Base-by-base conservation (phyloP, 768 basidiomycete genomes). In the Kwoniella sp. region DNA sequence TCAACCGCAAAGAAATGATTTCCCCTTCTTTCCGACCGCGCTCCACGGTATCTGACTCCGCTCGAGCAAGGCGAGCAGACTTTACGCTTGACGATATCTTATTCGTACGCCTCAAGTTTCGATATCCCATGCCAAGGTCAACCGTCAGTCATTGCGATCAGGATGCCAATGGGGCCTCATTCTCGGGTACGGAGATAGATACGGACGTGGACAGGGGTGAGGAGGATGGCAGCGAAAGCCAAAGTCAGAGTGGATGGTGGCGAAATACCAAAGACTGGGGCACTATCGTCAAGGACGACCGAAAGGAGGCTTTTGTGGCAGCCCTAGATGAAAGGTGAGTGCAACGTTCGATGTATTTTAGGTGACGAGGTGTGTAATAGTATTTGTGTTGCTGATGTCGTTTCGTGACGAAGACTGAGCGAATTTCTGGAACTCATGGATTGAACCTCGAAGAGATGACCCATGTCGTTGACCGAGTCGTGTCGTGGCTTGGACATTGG, bases 241-340 rank as follows among this genome's bases (percentile, higher is more conserved):
- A 45, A 3, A 45, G 17, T 13, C 30, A 56, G n/a, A 37, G 17
- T 22, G 55, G 55, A 1, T 56, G 55, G 55, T 56, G 55, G 55
- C 38, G 55, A 17, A 38, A 22, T 23, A 13, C 2, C 2, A 7
- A 41, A 56, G 55, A 56, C 22, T 56, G 55, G 55, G 55, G 55
- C 2, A 9, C 11, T 12, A 15, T n/a, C n/a, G 55, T 56, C 5
- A 34, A 38, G n/a, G 55, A 17, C 23, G 17, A 23, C 2, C 50
- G 23, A 26, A 51, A 51, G 23, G 50, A 51, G 11, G 50, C 22
- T 9, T 51, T 51, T 4, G 50, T 25, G 50, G 50, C 50, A 11
- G 50, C 26, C 3, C 4, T 51, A 4, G 23, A 51, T 11, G 50
- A 51, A 11, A 51, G 22, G 50, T 51, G 26, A 2, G 50, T 51